phyloP scores from a whole-genome alignment of 768 basidiomycete genomes.

The Tubosaeta sp. region DNA sequence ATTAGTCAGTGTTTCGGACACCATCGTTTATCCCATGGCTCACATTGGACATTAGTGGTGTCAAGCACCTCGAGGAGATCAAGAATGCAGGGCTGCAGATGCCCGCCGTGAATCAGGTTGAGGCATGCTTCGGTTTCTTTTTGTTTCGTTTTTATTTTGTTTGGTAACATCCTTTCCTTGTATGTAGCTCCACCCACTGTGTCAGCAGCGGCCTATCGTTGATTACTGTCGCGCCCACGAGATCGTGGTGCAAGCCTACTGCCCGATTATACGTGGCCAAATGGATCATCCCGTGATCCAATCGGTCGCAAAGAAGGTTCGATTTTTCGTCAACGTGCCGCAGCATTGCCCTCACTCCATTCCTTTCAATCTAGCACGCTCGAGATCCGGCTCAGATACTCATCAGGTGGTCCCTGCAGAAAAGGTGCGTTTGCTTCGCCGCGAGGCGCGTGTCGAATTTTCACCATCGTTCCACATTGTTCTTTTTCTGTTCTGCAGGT shows the following conservation, averaged over 20 bases:
- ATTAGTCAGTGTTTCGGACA: constrained; percentile 51
- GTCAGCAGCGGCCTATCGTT: constrained; percentile 77
- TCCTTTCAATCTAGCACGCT: constrained; percentile 38
- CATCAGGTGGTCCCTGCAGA: constrained; percentile 88
- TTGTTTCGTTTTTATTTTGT: neutral
- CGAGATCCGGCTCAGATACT: constrained; percentile 76
- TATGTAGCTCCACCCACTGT: constrained; percentile 69
- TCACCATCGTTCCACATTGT: neutral
- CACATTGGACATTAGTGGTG: constrained; percentile 40
- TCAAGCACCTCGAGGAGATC: constrained; percentile 76
- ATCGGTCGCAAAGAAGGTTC: constrained; percentile 57
- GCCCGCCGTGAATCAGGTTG: constrained; percentile 80
- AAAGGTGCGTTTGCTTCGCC: constrained; percentile 47
- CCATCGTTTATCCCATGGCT: neutral
- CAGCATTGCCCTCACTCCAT: constrained; percentile 5
- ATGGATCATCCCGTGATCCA: constrained; percentile 52
- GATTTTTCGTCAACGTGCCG: constrained; percentile 7
- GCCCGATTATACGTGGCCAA: constrained; percentile 62
- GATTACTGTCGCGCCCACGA: constrained; percentile 60
- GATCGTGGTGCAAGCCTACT: constrained; percentile 71
- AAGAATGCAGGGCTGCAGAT: constrained; percentile 53
- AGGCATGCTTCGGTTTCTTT: constrained; percentile 40
- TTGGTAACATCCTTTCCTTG: constrained; percentile 6
- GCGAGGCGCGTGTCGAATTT: neutral
- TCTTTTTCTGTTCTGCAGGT: constrained; percentile 39